These are phyloP conservation scores for Xenoacremonium recifei DNA, from an alignment of 2,329 filamentous ascomycete genomes.

Conservation along the genomic window DNA sequence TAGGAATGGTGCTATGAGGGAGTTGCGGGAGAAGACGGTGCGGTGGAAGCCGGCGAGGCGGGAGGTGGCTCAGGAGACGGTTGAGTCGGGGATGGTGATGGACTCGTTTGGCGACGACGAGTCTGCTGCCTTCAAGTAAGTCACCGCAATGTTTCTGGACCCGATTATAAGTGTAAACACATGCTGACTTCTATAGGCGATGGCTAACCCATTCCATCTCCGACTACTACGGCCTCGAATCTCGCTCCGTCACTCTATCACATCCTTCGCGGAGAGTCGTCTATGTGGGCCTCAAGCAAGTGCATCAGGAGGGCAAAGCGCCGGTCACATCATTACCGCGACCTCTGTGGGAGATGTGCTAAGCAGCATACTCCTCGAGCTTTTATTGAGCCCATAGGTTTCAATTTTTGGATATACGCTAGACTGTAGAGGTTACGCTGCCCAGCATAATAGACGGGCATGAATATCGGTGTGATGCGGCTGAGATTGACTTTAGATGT, in stretches of 20 bases:
- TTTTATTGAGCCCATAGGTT: too few relatives aligned
- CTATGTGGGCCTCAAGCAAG: constrained; percentile 71
- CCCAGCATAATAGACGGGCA: constrained; percentile 19
- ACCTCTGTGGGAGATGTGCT: constrained; percentile 63
- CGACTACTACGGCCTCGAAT: constrained; percentile 85
- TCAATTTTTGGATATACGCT: constrained; percentile 14
- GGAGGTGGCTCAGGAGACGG: constrained; percentile 57
- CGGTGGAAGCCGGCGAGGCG: constrained; percentile 50
- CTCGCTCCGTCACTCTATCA: constrained; percentile 73
- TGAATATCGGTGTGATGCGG: constrained; percentile 14
- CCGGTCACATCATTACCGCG: constrained; percentile 47
- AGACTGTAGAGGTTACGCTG: constrained; percentile 17
- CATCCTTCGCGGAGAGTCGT: constrained; percentile 73
- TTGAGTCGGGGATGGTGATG: constrained; percentile 69
- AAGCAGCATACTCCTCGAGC: too few relatives aligned
- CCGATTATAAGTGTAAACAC: background rate
- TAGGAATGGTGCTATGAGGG: constrained; percentile 58
- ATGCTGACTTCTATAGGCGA: constrained; percentile 52
- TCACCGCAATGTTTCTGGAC: constrained; percentile 18
- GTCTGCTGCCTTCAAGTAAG: constrained; percentile 78
- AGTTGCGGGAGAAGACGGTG: constrained; percentile 32
- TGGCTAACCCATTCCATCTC: constrained; percentile 94
- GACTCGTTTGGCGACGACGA: constrained; percentile 75
- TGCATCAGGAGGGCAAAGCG: constrained; percentile 26
- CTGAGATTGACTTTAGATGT: too few relatives aligned